Evolutionary conservation across 164 flowering plant genomes (phyloP), one percentile per base, ranked within the genome.

Genomic region (Magnolia kwangsiensis): DNA sequence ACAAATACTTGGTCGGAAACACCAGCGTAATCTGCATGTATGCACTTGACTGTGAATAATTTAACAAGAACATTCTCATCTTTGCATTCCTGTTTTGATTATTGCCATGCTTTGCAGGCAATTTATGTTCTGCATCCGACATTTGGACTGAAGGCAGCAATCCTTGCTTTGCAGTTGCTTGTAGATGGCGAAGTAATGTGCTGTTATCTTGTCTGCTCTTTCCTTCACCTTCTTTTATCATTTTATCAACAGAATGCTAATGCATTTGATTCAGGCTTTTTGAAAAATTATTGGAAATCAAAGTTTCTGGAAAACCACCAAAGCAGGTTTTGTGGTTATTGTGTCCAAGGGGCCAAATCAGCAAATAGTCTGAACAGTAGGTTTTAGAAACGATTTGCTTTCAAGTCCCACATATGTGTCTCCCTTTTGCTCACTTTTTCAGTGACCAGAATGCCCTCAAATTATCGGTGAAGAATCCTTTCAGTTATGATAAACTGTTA

Each of bases 1-100:
- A 76, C 98, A 96, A 83, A 90, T 94, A 77, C 98, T 94, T 82
- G 98, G 99, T 73, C 91, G 97, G 74, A 96, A 93, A 74, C 98
- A 91, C 84, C 96, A 92, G 83, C 89, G 90, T 27, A 94, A 94
- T 81, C 86, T 96, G 67, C 99, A 93, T 81, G 99, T 96, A 86
- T 76, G 90, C 20, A 63, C 68, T 7, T 51, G 45, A 21, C 21
- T 58, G 3, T 66, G n/a, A 23, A 23, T 8, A n/a, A 50, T 31
- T 19, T 31, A 61, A 20, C 20, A 37, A 45, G 6, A 16, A 5
- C 29, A 66, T 9, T 75, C 31, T 69, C 18, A 21, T 18, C 13
- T 51, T 37, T 64, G 49, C 45, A 2, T 6, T 19, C 24, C 29
- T 67, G 8, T 29, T 69, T 37, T 51, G 63, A 68, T 20, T 51